Evolutionary conservation across 345 rosid species (phyloP).

Genomic region (Rhizophora mangle): DNA sequence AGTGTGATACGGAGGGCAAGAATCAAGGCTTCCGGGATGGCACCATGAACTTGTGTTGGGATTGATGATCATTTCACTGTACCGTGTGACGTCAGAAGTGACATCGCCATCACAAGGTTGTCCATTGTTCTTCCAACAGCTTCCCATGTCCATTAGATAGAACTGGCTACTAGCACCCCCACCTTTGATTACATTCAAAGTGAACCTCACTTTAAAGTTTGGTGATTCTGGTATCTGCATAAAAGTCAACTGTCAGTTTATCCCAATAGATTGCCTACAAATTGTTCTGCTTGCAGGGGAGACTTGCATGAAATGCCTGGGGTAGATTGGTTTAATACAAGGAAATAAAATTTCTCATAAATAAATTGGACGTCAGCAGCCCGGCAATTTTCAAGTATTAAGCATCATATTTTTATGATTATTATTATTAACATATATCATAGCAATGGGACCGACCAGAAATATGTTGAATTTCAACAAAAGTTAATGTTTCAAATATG

Average conservation of each 20-base stretch:
- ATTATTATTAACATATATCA: background rate
- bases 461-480: background rate
- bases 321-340: background rate
- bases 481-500: no score
- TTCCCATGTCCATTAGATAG: conserved; percentile 29
- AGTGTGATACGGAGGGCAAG: conserved; percentile 27
- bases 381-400: no score
- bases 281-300: conserved; percentile 10
- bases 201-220: conserved; percentile 30
- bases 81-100: conserved; percentile 22
- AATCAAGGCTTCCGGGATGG: conserved; percentile 14
- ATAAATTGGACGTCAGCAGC: no score
- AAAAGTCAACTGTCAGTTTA: background rate
- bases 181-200: conserved; percentile 21
- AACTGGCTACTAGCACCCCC: conserved; percentile 29
- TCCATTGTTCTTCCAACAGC: conserved; percentile 34
- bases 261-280: background rate
- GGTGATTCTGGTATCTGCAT: conserved; percentile 31
- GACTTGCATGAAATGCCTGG: background rate
- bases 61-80: conserved; percentile 32
- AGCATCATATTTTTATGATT: no score
- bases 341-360: no score
- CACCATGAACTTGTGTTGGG: conserved; percentile 25
- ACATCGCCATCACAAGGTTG: conserved; percentile 28
- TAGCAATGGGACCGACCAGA: background rate